phyloP scores from a whole-genome alignment of 345 rosid genomes.

The Salix suchowensis region DNA sequence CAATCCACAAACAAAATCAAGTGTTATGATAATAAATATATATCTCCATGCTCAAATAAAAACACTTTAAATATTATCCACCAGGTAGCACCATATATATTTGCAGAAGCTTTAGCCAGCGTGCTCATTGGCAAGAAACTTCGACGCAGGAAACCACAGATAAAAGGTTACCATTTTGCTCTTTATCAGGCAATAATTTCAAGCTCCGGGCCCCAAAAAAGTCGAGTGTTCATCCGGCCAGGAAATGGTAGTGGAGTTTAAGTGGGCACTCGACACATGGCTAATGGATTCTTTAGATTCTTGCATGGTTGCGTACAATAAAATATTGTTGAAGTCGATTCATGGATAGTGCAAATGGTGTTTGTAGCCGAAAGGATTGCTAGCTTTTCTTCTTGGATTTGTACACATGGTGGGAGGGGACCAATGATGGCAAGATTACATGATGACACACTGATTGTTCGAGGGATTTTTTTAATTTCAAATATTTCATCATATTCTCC shows the following conservation, averaged over 20 bases:
- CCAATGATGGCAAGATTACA: neutral
- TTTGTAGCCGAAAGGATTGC: conserved; percentile 5
- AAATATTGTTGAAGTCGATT: neutral
- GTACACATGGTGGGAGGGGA: neutral
- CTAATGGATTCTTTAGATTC: neutral
- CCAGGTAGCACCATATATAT: too few relatives aligned
- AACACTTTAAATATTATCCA: too few relatives aligned
- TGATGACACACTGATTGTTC: neutral
- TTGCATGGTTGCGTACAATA: neutral
- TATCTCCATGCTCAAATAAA: too few relatives aligned
- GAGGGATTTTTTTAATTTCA: too few relatives aligned
- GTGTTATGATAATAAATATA: too few relatives aligned
- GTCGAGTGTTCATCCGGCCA: neutral
- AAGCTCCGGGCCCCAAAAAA: neutral
- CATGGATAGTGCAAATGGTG: neutral
- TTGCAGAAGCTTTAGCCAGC: too few relatives aligned
- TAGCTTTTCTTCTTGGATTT: neutral
- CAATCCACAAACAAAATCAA: too few relatives aligned
- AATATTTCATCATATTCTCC: too few relatives aligned
- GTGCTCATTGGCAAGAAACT: too few relatives aligned
- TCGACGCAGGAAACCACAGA: too few relatives aligned
- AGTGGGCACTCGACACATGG: conserved; percentile 11
- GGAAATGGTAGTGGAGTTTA: neutral
- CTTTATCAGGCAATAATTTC: too few relatives aligned
- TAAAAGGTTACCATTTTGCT: too few relatives aligned